Conservation (phyloP, 257 asterid species). For the Nicotiana noctiflora region DNA sequence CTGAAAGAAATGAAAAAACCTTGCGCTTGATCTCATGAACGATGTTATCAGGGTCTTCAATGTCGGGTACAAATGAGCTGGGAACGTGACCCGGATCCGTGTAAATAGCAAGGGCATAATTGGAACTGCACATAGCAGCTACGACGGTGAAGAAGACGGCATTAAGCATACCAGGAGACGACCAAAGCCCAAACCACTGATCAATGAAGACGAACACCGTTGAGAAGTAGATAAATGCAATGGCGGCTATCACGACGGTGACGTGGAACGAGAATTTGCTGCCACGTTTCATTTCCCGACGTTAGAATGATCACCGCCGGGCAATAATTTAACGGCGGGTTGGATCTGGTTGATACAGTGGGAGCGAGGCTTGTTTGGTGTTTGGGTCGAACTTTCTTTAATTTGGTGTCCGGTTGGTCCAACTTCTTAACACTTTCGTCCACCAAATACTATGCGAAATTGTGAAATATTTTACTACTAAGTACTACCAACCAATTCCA, state of each 20-base stretch:
- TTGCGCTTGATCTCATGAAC: slow-evolving; percentile 95
- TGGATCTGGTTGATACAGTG: neutral
- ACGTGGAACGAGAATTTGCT: slow-evolving; percentile 56
- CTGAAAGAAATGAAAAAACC: slow-evolving; percentile 27
- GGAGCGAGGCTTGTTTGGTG: neutral
- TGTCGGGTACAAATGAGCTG: slow-evolving; percentile 46
- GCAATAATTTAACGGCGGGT: neutral
- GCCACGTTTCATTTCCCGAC: slow-evolving; percentile 20
- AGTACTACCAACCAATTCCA: slow-evolving; percentile 1
- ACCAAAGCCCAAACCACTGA: slow-evolving; percentile 68
- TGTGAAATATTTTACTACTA: slow-evolving; percentile 4
- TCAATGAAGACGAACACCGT: slow-evolving; percentile 79
- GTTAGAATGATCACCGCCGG: slow-evolving; percentile 7
- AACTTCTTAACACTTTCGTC: neutral
- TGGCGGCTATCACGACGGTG: slow-evolving; percentile 45
- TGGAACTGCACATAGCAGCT: slow-evolving; percentile 48
- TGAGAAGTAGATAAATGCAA: slow-evolving; percentile 68
- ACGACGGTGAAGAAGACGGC: slow-evolving; percentile 53
- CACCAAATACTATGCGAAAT: neutral
- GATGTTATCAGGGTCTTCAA: slow-evolving; percentile 50
- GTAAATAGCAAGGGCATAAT: slow-evolving; percentile 53
- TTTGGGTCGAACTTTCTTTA: neutral
- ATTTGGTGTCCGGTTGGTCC: slow-evolving; percentile 1
- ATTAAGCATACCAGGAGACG: slow-evolving; percentile 78
- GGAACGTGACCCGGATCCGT: slow-evolving; percentile 98